Conservation (phyloP, 2,329 filamentous ascomycete genomes). For the Metarhizium brunneum region DNA sequence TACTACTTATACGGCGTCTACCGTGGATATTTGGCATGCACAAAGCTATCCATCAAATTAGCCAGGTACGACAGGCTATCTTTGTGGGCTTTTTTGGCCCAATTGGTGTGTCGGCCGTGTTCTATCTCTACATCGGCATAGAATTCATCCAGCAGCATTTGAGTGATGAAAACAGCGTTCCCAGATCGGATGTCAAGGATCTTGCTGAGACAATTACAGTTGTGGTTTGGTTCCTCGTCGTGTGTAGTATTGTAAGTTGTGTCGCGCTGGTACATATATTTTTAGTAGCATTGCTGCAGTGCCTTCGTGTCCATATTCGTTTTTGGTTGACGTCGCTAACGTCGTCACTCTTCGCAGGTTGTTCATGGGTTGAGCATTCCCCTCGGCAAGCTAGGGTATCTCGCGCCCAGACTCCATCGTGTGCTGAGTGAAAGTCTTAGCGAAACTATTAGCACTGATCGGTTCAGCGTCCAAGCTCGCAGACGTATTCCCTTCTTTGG, state of each 20-base stretch:
- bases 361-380: slow-evolving; percentile 80
- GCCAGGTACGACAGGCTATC: slow-evolving; percentile 61
- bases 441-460: background rate
- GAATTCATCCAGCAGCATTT: slow-evolving; percentile 56
- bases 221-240: slow-evolving; percentile 77
- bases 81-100: slow-evolving; percentile 93
- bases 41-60: slow-evolving; percentile 69
- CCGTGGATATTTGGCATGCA: slow-evolving; percentile 69
- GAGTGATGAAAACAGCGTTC: slow-evolving; percentile 45
- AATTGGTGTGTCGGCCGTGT: slow-evolving; percentile 82
- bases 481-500: background rate
- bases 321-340: slow-evolving; percentile 23
- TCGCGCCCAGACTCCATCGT: slow-evolving; percentile 50
- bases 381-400: slow-evolving; percentile 55
- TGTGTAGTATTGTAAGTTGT: slow-evolving; percentile 70
- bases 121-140: slow-evolving; percentile 74
- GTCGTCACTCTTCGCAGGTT: slow-evolving; percentile 25
- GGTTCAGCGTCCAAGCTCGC: background rate
- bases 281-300: background rate
- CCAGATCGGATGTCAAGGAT: slow-evolving; percentile 55
- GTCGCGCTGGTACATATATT: background rate
- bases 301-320: slow-evolving; percentile 6
- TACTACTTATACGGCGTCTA: slow-evolving; percentile 67
- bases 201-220: slow-evolving; percentile 59
- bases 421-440: slow-evolving; percentile 15